Conservation (phyloP, 805 yeast species). For the Candida bentonensis region DNA sequence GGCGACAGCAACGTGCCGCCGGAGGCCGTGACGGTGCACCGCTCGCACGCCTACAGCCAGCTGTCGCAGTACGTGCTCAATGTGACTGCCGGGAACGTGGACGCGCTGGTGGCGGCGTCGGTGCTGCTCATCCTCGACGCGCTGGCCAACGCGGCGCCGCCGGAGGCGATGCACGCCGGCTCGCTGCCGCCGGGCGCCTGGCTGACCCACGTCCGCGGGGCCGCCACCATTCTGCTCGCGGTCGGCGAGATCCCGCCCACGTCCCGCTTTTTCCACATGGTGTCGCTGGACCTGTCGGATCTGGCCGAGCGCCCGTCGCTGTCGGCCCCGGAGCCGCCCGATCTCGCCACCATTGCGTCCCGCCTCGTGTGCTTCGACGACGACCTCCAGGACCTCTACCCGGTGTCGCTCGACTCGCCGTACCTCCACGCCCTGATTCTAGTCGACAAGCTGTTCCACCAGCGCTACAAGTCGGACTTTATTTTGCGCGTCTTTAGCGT, state of each 20-base stretch:
- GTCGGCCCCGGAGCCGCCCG: slow-evolving; percentile 4
- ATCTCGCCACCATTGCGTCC: slow-evolving; percentile 12
- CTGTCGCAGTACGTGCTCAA: slow-evolving; percentile 76
- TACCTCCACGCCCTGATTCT: slow-evolving; percentile 79
- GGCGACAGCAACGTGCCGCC: slow-evolving; percentile 39
- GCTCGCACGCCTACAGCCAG: slow-evolving; percentile 73
- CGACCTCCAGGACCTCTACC: slow-evolving; percentile 72
- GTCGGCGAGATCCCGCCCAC: slow-evolving; percentile 81
- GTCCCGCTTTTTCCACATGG: slow-evolving; percentile 51
- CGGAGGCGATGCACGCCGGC: slow-evolving; percentile 27
- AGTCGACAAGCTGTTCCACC: slow-evolving; percentile 63
- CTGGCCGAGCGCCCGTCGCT: slow-evolving; percentile 46
- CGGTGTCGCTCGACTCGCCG: slow-evolving; percentile 71
- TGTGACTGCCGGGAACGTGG: slow-evolving; percentile 64
- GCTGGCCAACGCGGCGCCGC: slow-evolving; percentile 74
- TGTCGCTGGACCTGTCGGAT: slow-evolving; percentile 82
- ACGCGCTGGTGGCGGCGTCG: slow-evolving; percentile 87
- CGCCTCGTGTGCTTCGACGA: slow-evolving; percentile 57
- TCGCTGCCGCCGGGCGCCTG: slow-evolving; percentile 87
- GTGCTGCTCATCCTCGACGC: slow-evolving; percentile 85
- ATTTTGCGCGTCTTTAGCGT: slow-evolving; percentile 80
- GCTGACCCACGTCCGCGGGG: slow-evolving; percentile 95
- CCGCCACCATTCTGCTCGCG: slow-evolving; percentile 88
- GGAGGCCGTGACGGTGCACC: slow-evolving; percentile 52
- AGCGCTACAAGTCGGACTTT: slow-evolving; percentile 72